Evolutionary conservation across 805 yeast genomes (phyloP), one percentile per base, ranked within the genome.

Genomic region (Candida mattraensis): DNA sequence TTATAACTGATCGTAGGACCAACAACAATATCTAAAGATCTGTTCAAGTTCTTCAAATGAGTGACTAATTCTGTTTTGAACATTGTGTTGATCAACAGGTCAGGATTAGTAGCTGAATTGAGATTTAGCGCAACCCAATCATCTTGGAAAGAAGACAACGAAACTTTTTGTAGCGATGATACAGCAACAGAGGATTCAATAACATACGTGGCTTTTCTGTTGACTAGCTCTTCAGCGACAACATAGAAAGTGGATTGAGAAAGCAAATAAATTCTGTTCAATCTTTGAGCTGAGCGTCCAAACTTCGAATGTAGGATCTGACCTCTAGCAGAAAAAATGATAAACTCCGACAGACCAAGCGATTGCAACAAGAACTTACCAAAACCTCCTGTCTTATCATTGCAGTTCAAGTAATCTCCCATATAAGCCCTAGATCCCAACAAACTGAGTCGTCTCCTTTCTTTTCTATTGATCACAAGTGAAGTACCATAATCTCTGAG

Each of bases 341-440:
- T 80, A 17, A 58, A 66, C 11, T 83, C 96, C 12, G 64, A 66
- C 26, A 93, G 76, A 5, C 89, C 87, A 8, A 77, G 74, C 37
- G 83, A 80, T 33, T 72, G 76, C 44, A 78, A 72, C 33, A 93
- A 66, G 53, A 82, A 87, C 19, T 80, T 77, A 35, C 99, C 99
- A 47, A 68, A 75, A 4, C 86, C 78, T 28, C 85, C 86, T 5
- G 69, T 50, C 16, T 73, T 58, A 47, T 81, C 85, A 62, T 87
- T 89, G 54, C 95, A 84, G 11, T 80, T 86, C 43, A 93, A 64
- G 51, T 93, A 93, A 60, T 93, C 99, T n/a, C 98, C 99, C 80
- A 84, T 75, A 50, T 76, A 94, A 5, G 91, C 82, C 50, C 99
- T 76, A 35, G 81, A 83, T 0, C 98, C 98, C 26, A 88, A 61